These are phyloP conservation scores for Malus fusca DNA, from an alignment of 306 rosid genomes.

Conservation along the genomic window DNA sequence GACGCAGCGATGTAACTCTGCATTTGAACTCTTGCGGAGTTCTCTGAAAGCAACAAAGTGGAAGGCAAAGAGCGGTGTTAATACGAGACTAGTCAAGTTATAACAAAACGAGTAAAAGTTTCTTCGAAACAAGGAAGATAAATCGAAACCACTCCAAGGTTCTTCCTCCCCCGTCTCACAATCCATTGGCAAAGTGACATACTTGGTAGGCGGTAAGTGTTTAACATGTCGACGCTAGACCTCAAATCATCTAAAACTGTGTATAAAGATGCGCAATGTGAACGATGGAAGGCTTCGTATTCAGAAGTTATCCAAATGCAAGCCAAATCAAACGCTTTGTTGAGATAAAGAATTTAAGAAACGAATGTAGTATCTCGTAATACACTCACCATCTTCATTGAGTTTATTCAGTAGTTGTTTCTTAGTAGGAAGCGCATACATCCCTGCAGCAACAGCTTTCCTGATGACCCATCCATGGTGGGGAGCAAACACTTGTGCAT, in stretches of 20 bases:
- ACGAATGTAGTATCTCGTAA: slow-evolving; percentile 6
- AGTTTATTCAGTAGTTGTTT: slow-evolving; percentile 60
- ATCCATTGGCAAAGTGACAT: neutral
- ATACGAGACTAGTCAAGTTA: neutral
- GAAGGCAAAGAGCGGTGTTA: slow-evolving; percentile 4
- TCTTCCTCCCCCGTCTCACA: neutral
- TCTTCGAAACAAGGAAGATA: neutral
- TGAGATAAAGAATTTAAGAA: neutral
- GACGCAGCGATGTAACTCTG: slow-evolving; percentile 59
- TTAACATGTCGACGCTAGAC: neutral
- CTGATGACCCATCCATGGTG: slow-evolving; percentile 89
- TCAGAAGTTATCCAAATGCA: neutral
- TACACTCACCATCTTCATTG: slow-evolving; percentile 77
- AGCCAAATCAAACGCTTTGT: neutral
- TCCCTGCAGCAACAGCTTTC: slow-evolving; percentile 85
- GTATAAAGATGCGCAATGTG: neutral
- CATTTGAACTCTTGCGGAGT: slow-evolving; percentile 67
- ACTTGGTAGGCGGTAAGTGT: neutral
- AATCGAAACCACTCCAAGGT: neutral
- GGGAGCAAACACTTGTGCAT: slow-evolving; percentile 69
- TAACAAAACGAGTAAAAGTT: neutral
- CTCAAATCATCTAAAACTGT: neutral
- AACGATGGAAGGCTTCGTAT: neutral
- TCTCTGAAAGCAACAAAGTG: slow-evolving; percentile 38
- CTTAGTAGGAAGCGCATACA: slow-evolving; percentile 80